Conservation (phyloP, 768 basidiomycete species). For the Leccinellum rugosiceps region DNA sequence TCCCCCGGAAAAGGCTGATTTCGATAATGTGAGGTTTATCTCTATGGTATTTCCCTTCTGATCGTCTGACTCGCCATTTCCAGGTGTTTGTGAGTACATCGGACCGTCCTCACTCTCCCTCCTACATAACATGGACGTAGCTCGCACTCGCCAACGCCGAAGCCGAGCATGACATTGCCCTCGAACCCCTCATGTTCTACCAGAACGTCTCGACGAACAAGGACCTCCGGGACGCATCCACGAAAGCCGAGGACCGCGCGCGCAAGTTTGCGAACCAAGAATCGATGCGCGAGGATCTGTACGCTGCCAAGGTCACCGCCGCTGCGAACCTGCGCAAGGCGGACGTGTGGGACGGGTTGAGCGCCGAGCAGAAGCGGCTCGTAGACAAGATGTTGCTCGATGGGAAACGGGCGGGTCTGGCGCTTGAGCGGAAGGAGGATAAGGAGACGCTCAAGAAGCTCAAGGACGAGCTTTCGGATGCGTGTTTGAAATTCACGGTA, state of each 20-base stretch:
- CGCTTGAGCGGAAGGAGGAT: constrained; percentile 59
- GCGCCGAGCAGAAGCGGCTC: constrained; percentile 68
- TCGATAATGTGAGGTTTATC: constrained; percentile 53
- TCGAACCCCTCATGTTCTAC: constrained; percentile 69
- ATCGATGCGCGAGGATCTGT: constrained; percentile 80
- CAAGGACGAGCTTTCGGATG: constrained; percentile 74
- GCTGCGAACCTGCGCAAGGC: constrained; percentile 63
- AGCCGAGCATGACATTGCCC: constrained; percentile 45
- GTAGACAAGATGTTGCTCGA: constrained; percentile 77
- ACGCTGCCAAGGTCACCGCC: constrained; percentile 62
- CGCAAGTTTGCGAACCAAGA: constrained; percentile 71
- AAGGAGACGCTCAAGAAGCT: constrained; percentile 53
- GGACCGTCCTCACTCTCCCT: not conserved
- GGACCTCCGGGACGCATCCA: constrained; percentile 75
- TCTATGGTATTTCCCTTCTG: not conserved
- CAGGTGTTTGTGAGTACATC: constrained; percentile 70
- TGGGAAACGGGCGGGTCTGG: constrained; percentile 74
- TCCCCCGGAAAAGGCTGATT: constrained; percentile 55
- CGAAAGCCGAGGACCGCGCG: constrained; percentile 60
- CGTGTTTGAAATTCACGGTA: constrained; percentile 62
- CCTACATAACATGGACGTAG: constrained; percentile 31
- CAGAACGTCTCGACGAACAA: constrained; percentile 75
- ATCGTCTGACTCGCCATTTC: not conserved
- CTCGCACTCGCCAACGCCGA: constrained; percentile 57
- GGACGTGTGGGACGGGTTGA: constrained; percentile 57